A percentile compares a stretch with the other conserved stretches of the same genome.
These are phyloP conservation scores for Metschnikowia lochheadii DNA, from an alignment of 805 yeast species.

Conservation along the genomic window DNA sequence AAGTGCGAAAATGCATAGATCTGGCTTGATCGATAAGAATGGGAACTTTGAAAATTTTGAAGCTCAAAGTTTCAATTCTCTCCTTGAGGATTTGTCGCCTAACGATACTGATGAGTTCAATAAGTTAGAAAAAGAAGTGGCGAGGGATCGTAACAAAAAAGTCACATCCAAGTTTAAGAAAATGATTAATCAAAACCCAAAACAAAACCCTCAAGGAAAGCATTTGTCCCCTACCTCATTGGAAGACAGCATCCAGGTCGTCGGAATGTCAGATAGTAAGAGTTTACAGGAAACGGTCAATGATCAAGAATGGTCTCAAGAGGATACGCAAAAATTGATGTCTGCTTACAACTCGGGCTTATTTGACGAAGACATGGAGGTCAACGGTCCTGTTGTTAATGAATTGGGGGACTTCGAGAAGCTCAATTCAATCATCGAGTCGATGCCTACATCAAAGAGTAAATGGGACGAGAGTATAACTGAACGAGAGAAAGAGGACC, in stretches of 20 bases:
- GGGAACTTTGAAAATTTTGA: background rate
- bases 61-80: background rate
- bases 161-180: constrained; percentile 11
- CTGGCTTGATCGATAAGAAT: background rate
- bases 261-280: background rate
- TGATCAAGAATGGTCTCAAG: constrained; percentile 18
- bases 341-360: constrained; percentile 56
- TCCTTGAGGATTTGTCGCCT: background rate
- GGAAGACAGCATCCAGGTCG: background rate
- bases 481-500: background rate
- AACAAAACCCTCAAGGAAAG: constrained; percentile 7
- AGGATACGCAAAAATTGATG: constrained; percentile 54
- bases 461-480: constrained; percentile 6
- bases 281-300: background rate
- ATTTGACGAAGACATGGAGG: constrained; percentile 56
- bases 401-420: constrained; percentile 50
- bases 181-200: constrained; percentile 9
- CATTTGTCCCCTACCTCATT: background rate
- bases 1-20: background rate
- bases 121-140: constrained; percentile 1
- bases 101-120: background rate
- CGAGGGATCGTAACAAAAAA: background rate
- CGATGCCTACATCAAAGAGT: constrained; percentile 12
- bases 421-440: constrained; percentile 47
- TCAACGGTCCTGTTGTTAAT: constrained; percentile 54